phyloP scores from a whole-genome alignment of 129 eudicot genomes.

The Helianthus annuus region HanXRQr2.0-SUNRISE NC_035449.2:190042189-190042688 shows the following conservation, averaged over 20 bases:
- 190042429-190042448: not conserved
- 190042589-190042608: conserved; percentile 63
- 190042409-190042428: conserved; percentile 47
- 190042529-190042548: conserved; percentile 41
- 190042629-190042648: not conserved
- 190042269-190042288: conserved; percentile 61
- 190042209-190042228: not conserved
- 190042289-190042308: conserved; percentile 56
- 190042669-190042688: not conserved
- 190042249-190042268: not conserved
- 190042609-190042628: conserved; percentile 39
- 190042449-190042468: not conserved
- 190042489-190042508: conserved; percentile 65
- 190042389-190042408: conserved; percentile 87
- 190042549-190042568: conserved; percentile 79
- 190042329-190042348: conserved; percentile 81
- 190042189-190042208: not conserved
- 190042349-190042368: conserved; percentile 64
- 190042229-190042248: not conserved
- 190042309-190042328: conserved; percentile 55
- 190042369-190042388: conserved; percentile 73
- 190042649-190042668: not conserved
- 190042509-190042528: conserved; percentile 69
- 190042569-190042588: conserved; percentile 60
- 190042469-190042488: not conserved